Base-by-base conservation (phyloP, 2,329 filamentous ascomycete species). In the Fusarium tjaetaba region DNA sequence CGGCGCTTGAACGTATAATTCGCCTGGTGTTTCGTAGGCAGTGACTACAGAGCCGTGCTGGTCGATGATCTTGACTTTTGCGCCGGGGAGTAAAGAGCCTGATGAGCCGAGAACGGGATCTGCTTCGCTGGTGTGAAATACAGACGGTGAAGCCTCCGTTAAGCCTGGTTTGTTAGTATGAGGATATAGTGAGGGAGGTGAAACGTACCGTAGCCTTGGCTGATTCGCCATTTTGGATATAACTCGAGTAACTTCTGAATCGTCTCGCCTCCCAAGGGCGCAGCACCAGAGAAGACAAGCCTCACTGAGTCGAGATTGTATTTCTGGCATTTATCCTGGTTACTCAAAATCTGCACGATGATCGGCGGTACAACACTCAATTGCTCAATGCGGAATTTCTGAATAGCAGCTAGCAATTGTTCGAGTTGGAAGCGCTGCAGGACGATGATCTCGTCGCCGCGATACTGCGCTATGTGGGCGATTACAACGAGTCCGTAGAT, bases 401-500 rank as follows among this genome's bases (percentile, higher is more conserved):
- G 51, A 14, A 73, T 61, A 5, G 67, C 46, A 2, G 13, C 68
- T 0, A 96, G 84, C 61, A 90, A 91, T 2, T 85, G 83, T 8
- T 86, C 84, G 45, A 96, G 86, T 51, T 96, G 93, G 76, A 96
- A 96, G 75, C 93, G 94, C 36, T 88, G 91, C 18, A 96, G 84
- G 5, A 96, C 87, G 57, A 96, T 86, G 8, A 92, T 86, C 63
- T 91, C 89, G 72, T 96, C 93, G 11, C 94, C 94, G 34, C 92
- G 88, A 76, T 91, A 96, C 4, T 89, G 85, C 22, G 87, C 87
- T 0, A 86, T 81, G 79, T 94, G 92, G 34, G 89, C 90, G 67
- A 94, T 89, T 16, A 94, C 88, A 5, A 94, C 89, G 26, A 96
- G 84, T 5, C 90, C 90, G 80, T 96, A 97, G 69, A 96, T 96